phyloP scores from a whole-genome alignment of 2,329 filamentous ascomycete species.

The Penicillium palitans region DNA sequence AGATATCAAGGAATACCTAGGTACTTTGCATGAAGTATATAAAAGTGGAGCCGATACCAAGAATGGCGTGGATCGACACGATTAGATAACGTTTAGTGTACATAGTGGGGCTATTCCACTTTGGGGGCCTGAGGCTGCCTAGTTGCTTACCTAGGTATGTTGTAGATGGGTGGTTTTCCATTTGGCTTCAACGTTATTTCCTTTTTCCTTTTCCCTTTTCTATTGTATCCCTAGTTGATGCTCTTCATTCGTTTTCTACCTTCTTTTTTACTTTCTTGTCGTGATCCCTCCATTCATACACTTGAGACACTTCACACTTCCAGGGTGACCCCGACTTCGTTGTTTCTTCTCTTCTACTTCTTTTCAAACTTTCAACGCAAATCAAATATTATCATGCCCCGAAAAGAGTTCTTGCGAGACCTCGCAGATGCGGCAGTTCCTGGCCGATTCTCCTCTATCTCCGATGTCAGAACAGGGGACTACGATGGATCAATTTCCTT shows the following conservation, averaged over 20 bases:
- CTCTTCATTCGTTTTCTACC: neutral
- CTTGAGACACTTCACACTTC: neutral
- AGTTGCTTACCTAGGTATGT: neutral
- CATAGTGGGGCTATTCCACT: neutral
- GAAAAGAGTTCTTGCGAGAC: slow-evolving; percentile 65
- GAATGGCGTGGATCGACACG: neutral
- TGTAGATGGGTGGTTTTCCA: neutral
- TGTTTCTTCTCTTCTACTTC: neutral
- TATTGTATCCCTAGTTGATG: neutral
- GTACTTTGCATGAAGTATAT: neutral
- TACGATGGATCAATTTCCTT: slow-evolving; percentile 74
- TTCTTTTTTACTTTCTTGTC: neutral
- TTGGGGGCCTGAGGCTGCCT: neutral
- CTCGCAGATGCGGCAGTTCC: slow-evolving; percentile 44
- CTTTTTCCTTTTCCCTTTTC: neutral
- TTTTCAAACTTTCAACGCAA: neutral
- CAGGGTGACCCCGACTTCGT: neutral
- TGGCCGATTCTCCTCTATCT: slow-evolving; percentile 51
- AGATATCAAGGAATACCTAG: too few relatives aligned
- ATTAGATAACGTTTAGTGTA: neutral
- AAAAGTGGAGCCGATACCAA: neutral
- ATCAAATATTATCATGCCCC: slow-evolving; percentile 56
- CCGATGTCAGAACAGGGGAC: slow-evolving; percentile 59
- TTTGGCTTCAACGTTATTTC: neutral
- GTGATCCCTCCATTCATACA: neutral